Base-by-base conservation (phyloP, 192 early-diverging fungal species). In the Rhizophlyctis rosea region DNA sequence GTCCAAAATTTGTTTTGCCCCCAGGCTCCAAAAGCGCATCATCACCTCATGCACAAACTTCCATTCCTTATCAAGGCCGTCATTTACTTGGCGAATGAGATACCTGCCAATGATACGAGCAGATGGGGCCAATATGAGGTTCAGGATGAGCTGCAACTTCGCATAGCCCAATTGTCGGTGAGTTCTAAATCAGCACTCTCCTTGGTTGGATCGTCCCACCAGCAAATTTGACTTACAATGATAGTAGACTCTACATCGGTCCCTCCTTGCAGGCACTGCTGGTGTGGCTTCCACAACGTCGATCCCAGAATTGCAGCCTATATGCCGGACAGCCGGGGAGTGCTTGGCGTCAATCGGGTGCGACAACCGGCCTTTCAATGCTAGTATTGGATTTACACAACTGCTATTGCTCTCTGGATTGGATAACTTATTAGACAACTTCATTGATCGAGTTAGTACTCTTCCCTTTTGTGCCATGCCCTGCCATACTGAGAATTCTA, bases 81-180 rank as follows among this genome's bases (percentile, higher is more conserved):
- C 7, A 36, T 32, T 2, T 34, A 25, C 18, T 28, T 57, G 31
- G 24, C 21, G n/a, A 29, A 57, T 36, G 56, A 57, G 56, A 21
- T 57, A 36, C 56, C 56, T 2, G 56, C 56, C 2, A n/a, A 3
- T 18, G 56, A 57, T 21, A 57, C 31, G 11, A 57, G 24, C 34
- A 57, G 34, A 18, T 57, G 56, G 56, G 56, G 34, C 2, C 56
- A 32, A 3, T 57, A 57, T 39, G 21, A 36, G n/a, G 56, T 57
- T 3, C 56, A 57, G 34, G 34, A 57, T 21, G 56, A 57, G 21
- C 33, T 57, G 2, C 4, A 32, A 2, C 44, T 24, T 4, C 31
- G 56, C n/a, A 57, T 57, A 34, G 34, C 11, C 18, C 13, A 57
- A 9, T 33, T 56, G 4, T n/a, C n/a, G n/a, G n/a, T n/a, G n/a